phyloP scores from a whole-genome alignment of 768 basidiomycete species.

The Hypholoma sublateritium region DNA sequence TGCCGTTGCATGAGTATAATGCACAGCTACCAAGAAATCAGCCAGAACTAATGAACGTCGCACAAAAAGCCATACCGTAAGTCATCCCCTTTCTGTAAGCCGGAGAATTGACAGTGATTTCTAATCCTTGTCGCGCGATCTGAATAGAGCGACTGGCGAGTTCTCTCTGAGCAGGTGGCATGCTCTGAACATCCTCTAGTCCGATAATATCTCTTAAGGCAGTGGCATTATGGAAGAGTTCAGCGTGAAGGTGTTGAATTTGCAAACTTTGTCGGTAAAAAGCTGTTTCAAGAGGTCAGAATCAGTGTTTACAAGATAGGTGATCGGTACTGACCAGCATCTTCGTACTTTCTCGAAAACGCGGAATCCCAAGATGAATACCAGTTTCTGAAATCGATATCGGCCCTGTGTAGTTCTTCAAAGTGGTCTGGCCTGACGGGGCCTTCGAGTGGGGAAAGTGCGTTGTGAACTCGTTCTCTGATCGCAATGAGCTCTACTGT shows the following conservation, averaged over 20 bases:
- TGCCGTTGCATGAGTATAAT: slow-evolving; percentile 89
- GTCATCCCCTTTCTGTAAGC: slow-evolving; percentile 90
- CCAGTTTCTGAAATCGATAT: slow-evolving; percentile 80
- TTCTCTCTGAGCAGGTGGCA: slow-evolving; percentile 75
- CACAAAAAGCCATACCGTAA: slow-evolving; percentile 56
- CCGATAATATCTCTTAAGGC: slow-evolving; percentile 82
- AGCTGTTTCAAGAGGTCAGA: slow-evolving; percentile 36
- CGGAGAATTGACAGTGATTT: slow-evolving; percentile 82
- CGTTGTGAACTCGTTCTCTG: slow-evolving; percentile 83
- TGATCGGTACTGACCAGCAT: slow-evolving; percentile 55
- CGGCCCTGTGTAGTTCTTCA: slow-evolving; percentile 67
- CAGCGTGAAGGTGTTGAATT: slow-evolving; percentile 86
- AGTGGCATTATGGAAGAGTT: slow-evolving; percentile 82
- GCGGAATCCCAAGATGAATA: slow-evolving; percentile 76
- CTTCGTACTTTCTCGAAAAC: slow-evolving; percentile 80
- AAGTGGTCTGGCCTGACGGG: slow-evolving; percentile 75
- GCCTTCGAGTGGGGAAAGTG: slow-evolving; percentile 75
- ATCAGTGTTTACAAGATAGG: neutral
- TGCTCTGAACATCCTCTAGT: slow-evolving; percentile 82
- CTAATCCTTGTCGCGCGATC: slow-evolving; percentile 77
- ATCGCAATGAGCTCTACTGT: slow-evolving; percentile 92
- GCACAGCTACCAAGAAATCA: slow-evolving; percentile 57
- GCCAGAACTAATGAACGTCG: neutral
- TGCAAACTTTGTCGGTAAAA: slow-evolving; percentile 89
- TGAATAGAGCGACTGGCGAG: slow-evolving; percentile 82